These are phyloP conservation scores for Rhinocladiella mackenziei DNA, from an alignment of 2,329 filamentous ascomycete genomes.

Conservation along the genomic window DNA sequence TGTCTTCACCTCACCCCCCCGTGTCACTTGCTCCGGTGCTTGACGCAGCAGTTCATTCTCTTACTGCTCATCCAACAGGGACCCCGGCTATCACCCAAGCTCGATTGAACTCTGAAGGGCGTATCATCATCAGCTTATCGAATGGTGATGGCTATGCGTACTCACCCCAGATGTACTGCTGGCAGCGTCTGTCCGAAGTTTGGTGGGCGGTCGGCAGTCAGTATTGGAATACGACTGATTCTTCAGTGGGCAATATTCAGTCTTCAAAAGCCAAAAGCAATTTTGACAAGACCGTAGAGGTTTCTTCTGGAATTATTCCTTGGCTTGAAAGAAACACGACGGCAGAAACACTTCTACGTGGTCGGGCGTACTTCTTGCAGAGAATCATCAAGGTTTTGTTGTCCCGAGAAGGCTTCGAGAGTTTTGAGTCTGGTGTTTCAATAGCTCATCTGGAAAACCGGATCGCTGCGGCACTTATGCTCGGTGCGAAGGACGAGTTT, in stretches of 20 bases:
- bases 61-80: constrained; percentile 72
- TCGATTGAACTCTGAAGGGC: constrained; percentile 80
- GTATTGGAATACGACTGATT: constrained; percentile 98
- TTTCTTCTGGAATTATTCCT: constrained; percentile 89
- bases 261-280: constrained; percentile 59
- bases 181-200: constrained; percentile 92
- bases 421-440: constrained; percentile 83
- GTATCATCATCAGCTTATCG: constrained; percentile 82
- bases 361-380: constrained; percentile 85
- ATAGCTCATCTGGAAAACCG: constrained; percentile 95
- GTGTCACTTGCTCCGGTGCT: constrained; percentile 84
- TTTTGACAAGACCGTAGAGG: constrained; percentile 51
- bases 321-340: constrained; percentile 93
- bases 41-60: constrained; percentile 75
- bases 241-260: constrained; percentile 72
- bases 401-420: constrained; percentile 84
- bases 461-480: constrained; percentile 78
- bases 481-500: constrained; percentile 88
- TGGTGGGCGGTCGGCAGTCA: constrained; percentile 99
- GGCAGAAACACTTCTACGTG: constrained; percentile 84
- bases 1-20: constrained; percentile 81
- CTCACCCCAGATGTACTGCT: constrained; percentile 76
- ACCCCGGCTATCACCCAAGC: constrained; percentile 86
- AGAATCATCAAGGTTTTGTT: constrained; percentile 85
- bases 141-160: constrained; percentile 96